Base-by-base conservation (phyloP, 2,329 filamentous ascomycete species). In the Ceratocystis huliohia region DNA sequence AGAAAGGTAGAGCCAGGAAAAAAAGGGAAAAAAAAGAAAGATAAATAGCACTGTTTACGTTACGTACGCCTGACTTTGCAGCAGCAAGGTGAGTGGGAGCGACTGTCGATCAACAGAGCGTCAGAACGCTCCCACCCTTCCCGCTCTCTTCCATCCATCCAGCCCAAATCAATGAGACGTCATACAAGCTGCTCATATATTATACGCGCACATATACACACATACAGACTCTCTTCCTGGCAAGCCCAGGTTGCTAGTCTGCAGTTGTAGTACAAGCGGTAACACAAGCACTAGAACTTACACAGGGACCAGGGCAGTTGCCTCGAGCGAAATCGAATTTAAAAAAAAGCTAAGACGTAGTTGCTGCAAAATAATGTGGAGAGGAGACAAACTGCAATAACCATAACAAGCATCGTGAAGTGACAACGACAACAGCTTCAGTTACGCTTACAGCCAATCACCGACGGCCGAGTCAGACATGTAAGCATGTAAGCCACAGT, bases 231-330 rank as follows among this genome's bases (percentile, higher is more conserved):
- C 37, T 41, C 37, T 41, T 41, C 37, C 37, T 13, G 10, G 10
- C 37, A 41, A 41, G 37, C 37, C 13, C 13, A 8, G 37, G 13
- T 41, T 41, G 10, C 37, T 41, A 41, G 37, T 41, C 37, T 41
- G 37, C 10, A 41, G 48, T 53, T 17, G 53, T 59, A 25, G 53
- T 59, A 59, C 53, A 59, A 59, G 17, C n/a, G 53, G 53, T 59
- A 59, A 59, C 53, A 59, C 28, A 59, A 25, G 53, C 53, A 33
- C 53, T 20, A 15, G 20, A 20, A 56, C 50, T 56, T 30, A 33
- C 53, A 59, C 53, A 59, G 28, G 53, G 53, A 59, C 53, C 53
- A 59, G 53, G 53, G 53, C 53, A 59, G 53, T 59, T 59, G 53
- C 53, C 53, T 30, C 8, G 33, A 33, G 28, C 53, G n/a, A 50